Evolutionary conservation across 106 monocot genomes (phyloP).

Genomic region (Acorus calamus): DNA sequence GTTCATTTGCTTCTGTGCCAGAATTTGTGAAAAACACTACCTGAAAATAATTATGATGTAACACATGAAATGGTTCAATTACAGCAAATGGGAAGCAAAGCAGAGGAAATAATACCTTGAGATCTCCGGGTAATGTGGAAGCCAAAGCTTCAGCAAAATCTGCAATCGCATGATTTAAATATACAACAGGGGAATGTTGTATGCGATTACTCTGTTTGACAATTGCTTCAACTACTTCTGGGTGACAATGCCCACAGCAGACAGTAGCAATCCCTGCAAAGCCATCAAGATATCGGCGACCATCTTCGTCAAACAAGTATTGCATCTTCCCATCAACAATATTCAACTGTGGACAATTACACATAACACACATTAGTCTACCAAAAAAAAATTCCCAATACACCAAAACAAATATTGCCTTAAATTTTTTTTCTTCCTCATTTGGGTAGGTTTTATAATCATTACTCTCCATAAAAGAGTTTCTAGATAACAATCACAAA

Average conservation of each 20-base stretch:
- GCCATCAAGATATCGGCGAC: conserved; percentile 19
- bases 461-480: no score
- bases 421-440: no score
- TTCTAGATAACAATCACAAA: no score
- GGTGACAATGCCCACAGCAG: conserved; percentile 16
- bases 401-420: no score
- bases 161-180: conserved; percentile 15
- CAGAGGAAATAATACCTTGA: conserved; percentile 6
- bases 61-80: no score
- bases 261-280: conserved; percentile 23
- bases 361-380: no score
- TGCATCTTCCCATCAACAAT: conserved; percentile 24
- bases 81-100: not conserved
- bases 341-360: conserved; percentile 4
- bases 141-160: conserved; percentile 19
- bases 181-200: conserved; percentile 13
- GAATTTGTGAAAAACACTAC: conserved; percentile 97
- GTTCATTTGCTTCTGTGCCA: conserved; percentile 93
- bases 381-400: no score
- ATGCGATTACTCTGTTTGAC: conserved; percentile 14
- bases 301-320: conserved; percentile 17
- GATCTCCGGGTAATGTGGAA: conserved; percentile 17
- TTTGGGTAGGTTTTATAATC: no score
- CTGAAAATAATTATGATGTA: conserved; percentile 16
- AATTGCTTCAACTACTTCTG: conserved; percentile 9